Base-by-base conservation (phyloP, 1,139 yeast genomes). In the Kodamaea sp. region DNA sequence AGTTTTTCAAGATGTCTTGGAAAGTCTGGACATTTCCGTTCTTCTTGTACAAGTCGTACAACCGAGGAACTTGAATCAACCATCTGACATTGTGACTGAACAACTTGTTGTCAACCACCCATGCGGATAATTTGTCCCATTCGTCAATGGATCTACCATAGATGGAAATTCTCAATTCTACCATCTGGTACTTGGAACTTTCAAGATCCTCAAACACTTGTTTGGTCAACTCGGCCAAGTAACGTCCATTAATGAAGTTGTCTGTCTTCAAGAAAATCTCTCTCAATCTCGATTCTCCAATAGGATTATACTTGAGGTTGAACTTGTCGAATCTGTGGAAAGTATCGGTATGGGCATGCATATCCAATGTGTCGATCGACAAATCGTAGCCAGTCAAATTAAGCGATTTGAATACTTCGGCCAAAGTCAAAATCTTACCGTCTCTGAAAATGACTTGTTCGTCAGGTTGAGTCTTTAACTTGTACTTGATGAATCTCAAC, bases 281-380 rank as follows among this genome's bases (percentile, higher is more conserved):
- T 62, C 98, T 79, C 57, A 94, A 69, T 61, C 98, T 82, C 14
- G 97, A 90, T 64, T 92, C 98, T 15, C 99, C 99, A 51, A 94
- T 85, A 14, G 99, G 99, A 54, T 94, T 94, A 66, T 94, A 94
- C 62, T 94, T 94, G 64, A 94, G 73, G 59, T 94, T 94, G 73
- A 94, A 94, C 63, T 94, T 94, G 63, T 94, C 99, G 56, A 94
- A 94, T 51, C 98, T 76, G 62, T 94, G 98, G 75, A 94, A 94
- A 0, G 97, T 84, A 56, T 94, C 98, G 43, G 92, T 87, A 59
- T 94, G 98, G 3, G 99, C 97, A 62, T 94, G 99, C 99, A 94
- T 94, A 62, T 94, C 98, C 47, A 94, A 75, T 1, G 98, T 92
- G 54, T 94, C 99, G 51, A 94, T 92, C 38, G 95, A 85, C 43